Percentiles rank a stretch among this genome's conserved stretches.
These are phyloP conservation scores for Beauveria rudraprayagi DNA, from an alignment of 2,329 filamentous ascomycete species.

Conservation along the genomic window DNA sequence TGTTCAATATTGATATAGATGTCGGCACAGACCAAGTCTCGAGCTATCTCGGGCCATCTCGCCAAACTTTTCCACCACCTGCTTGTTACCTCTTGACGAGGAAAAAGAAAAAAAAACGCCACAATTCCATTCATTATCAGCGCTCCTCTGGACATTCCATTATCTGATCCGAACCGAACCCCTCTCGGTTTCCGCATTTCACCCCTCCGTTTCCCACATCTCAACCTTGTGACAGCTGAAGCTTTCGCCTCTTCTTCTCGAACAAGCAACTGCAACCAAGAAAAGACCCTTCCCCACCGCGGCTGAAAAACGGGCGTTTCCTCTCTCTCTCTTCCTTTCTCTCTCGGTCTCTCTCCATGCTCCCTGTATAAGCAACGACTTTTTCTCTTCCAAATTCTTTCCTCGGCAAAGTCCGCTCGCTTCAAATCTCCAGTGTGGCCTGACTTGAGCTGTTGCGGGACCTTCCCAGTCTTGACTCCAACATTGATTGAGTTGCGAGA, in stretches of 20 bases:
- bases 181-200: slow-evolving; percentile 1
- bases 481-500: neutral
- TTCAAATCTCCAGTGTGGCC: neutral
- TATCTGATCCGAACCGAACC: slow-evolving; percentile 9
- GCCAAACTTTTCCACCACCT: neutral
- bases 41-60: too few relatives aligned
- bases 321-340: too few relatives aligned
- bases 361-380: neutral
- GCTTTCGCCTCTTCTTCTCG: neutral
- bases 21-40: too few relatives aligned
- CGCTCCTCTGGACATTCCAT: neutral
- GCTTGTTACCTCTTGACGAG: too few relatives aligned
- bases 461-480: too few relatives aligned
- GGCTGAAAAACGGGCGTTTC: neutral
- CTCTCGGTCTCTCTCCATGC: neutral
- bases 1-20: too few relatives aligned
- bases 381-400: neutral
- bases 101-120: neutral
- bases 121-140: neutral
- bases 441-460: neutral
- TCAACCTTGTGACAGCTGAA: too few relatives aligned
- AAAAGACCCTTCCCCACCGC: neutral
- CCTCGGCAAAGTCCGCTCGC: neutral
- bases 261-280: neutral
- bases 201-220: too few relatives aligned